Base-by-base conservation (phyloP, 768 basidiomycete genomes). In the Calocybe gangraenosa region DNA sequence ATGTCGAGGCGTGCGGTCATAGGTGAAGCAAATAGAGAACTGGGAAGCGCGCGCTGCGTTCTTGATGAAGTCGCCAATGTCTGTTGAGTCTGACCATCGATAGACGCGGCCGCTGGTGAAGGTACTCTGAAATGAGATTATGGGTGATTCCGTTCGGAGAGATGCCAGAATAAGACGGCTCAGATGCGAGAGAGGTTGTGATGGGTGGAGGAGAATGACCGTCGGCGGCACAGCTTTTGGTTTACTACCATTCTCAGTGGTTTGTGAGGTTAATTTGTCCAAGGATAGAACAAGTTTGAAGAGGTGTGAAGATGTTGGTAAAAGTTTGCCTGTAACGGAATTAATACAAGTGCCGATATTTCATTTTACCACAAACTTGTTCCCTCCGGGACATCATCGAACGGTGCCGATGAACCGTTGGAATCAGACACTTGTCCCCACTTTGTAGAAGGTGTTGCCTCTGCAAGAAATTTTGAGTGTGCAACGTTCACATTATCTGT, bases 131-230 rank as follows among this genome's bases (percentile, higher is more conserved):
- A 78, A 79, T 20, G 75, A 71, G 17, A 81, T 63, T 1, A 61
- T 57, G 0, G 65, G 65, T 0, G 62, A 59, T 5, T 59, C 54
- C 9, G 67, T 65, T 5, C 64, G 49, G 32, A 78, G 55, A 11
- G 70, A 68, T 6, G 75, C 69, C 3, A 69, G 60, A 19, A 86
- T 81, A 32, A 84, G 73, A 10, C 75, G 65, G 39, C 73, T 68
- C 37, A 82, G 68, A 55, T 87, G 82, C 1, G 79, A 81, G 5
- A 86, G 72, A 0, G 83, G 84, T 52, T 86, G 84, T 0, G 79
- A 76, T 3, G 83, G 82, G 48, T 85, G 84, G 0, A 86, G 68
- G 5, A 86, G 74, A 48, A 84, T 75, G 3, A 84, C 78, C 52
- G 76, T 55, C 58, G 81, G 68, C 36, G 64, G 60, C 46, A 47